Percentiles rank a stretch among this genome's conserved stretches.
Conservation (phyloP, 768 basidiomycete species). For the Rubroboletus satanas region DNA sequence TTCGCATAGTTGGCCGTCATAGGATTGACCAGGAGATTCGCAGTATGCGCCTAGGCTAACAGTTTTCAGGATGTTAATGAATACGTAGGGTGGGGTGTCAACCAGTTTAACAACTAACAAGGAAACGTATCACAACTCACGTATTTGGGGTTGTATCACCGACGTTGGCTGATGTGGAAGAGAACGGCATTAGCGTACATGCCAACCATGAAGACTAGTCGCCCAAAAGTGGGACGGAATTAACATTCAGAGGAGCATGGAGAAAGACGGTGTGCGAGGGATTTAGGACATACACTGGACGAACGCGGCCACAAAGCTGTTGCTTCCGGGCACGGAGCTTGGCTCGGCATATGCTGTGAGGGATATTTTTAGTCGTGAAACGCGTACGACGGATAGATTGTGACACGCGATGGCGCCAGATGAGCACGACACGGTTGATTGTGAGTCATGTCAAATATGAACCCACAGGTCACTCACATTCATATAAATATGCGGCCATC, state of each 20-base stretch:
- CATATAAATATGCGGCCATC: conserved; percentile 79
- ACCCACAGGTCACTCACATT: conserved; percentile 42
- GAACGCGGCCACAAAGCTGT: conserved; percentile 71
- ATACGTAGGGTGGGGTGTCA: background rate
- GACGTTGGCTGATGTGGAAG: conserved; percentile 55
- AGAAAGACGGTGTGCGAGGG: background rate
- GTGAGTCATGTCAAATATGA: background rate
- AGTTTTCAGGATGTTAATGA: background rate
- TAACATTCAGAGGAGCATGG: background rate
- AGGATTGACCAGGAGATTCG: conserved; percentile 66
- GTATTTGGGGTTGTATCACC: conserved; percentile 80
- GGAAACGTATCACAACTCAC: conserved; percentile 38
- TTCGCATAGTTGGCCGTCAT: conserved; percentile 67
- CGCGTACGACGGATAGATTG: background rate
- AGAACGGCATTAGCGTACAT: background rate
- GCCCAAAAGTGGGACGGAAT: background rate
- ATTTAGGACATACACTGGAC: conserved; percentile 53
- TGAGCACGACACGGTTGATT: background rate
- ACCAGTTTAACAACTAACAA: background rate
- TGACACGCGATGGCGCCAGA: background rate
- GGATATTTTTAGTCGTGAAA: background rate
- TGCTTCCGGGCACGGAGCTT: conserved; percentile 60
- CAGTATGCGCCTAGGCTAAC: conserved; percentile 67
- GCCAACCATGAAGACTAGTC: background rate
- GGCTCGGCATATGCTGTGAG: conserved; percentile 59